A percentile compares a stretch with the other conserved stretches of the same genome.
These are phyloP conservation scores for Euphorbia peplus DNA, from an alignment of 345 rosid genomes.

Conservation along the genomic window DNA sequence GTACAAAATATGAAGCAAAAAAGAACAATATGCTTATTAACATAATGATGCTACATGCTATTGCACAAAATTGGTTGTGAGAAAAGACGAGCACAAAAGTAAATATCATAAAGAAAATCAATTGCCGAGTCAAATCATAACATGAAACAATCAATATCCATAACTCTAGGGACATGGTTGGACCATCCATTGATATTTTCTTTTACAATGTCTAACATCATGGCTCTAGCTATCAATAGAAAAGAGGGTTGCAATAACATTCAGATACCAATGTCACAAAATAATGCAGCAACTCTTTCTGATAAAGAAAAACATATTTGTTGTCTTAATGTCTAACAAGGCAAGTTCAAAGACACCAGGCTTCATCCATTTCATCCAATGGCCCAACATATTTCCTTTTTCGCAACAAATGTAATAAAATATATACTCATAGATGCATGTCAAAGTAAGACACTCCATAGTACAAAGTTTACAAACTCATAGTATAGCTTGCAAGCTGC, in stretches of 20 bases:
- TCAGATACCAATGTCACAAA: not conserved
- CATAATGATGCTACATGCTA: not conserved
- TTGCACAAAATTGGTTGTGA: not conserved
- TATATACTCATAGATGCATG: not conserved
- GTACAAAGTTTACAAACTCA: not conserved
- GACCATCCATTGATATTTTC: not conserved
- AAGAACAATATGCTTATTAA: not conserved
- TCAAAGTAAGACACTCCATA: not conserved
- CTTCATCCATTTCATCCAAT: not conserved
- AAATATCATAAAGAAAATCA: not conserved
- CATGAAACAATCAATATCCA: not conserved
- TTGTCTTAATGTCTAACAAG: not conserved
- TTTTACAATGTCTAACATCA: not conserved
- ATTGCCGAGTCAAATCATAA: not conserved
- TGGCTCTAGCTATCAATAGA: not conserved
- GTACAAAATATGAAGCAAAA: not conserved
- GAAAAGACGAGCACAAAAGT: not conserved
- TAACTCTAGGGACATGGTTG: not conserved
- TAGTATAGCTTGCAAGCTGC: not conserved
- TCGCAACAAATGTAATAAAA: not conserved
- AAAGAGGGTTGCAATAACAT: not conserved
- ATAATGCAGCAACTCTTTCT: not conserved
- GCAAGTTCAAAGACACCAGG: not conserved
- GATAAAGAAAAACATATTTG: not conserved
- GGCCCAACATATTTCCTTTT: not conserved